Conservation (phyloP, 768 basidiomycete genomes). For the Lepiota brunneoincarnata region DNA sequence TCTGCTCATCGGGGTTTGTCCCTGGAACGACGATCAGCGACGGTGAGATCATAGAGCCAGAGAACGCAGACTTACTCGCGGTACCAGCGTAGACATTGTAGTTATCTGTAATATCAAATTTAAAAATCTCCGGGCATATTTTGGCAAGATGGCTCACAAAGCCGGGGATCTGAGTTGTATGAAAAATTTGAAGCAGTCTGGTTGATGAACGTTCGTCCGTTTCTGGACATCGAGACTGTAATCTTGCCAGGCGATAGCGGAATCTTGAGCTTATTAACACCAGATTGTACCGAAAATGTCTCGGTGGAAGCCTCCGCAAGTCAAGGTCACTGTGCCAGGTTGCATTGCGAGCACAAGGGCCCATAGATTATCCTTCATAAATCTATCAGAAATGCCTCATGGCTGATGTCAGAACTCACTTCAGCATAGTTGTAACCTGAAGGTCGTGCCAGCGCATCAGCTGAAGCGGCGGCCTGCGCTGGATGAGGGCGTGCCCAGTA, state of each 20-base stretch:
- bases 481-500: constrained; percentile 70
- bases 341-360: constrained; percentile 58
- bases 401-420: constrained; percentile 31
- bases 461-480: constrained; percentile 38
- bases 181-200: constrained; percentile 44
- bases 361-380: constrained; percentile 56
- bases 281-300: constrained; percentile 42
- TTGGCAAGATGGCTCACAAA: constrained; percentile 27
- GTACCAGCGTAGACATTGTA: constrained; percentile 63
- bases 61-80: constrained; percentile 29
- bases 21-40: not conserved
- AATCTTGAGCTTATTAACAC: constrained; percentile 62
- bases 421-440: constrained; percentile 48
- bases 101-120: constrained; percentile 40
- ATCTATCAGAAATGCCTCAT: not conserved
- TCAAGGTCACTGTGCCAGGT: constrained; percentile 50
- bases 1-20: constrained; percentile 12
- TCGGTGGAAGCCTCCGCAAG: constrained; percentile 36
- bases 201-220: constrained; percentile 48
- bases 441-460: constrained; percentile 45
- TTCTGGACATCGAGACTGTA: constrained; percentile 51
- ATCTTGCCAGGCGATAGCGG: constrained; percentile 54
- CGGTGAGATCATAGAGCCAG: not conserved
- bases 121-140: constrained; percentile 11
- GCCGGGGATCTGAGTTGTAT: constrained; percentile 30